Evolutionary conservation across 2,329 filamentous ascomycete genomes (phyloP).

Genomic region (Diaporthe ampelina): DNA sequence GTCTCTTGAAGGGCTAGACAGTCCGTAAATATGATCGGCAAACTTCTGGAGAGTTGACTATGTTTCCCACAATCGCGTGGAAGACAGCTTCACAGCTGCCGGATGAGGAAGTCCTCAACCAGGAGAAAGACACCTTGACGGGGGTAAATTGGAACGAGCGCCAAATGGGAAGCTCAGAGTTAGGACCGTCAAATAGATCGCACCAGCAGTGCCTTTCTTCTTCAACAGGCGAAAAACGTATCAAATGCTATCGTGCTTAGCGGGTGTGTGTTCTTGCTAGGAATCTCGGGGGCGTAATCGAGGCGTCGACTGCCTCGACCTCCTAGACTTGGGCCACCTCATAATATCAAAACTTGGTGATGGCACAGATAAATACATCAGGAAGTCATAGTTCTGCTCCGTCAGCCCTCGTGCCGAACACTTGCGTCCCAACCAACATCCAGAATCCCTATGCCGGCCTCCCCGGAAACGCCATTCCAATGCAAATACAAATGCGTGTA

Average conservation of each 20-base stretch:
- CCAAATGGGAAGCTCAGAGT: neutral
- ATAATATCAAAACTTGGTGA: neutral
- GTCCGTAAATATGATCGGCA: neutral
- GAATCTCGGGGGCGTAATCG: neutral
- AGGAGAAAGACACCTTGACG: neutral
- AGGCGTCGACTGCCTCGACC: neutral
- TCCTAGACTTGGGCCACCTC: neutral
- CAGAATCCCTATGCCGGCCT: neutral
- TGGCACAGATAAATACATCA: neutral
- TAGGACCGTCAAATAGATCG: neutral
- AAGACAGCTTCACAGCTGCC: neutral
- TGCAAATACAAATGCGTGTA: constrained; percentile 26
- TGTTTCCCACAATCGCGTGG: neutral
- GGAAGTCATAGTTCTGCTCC: neutral
- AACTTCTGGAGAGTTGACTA: neutral
- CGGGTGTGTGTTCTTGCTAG: neutral
- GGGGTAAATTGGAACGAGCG: neutral
- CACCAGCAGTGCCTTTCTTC: neutral
- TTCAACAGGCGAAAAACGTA: neutral
- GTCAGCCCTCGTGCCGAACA: neutral
- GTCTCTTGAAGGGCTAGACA: neutral
- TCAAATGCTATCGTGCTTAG: neutral
- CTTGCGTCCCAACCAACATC: neutral
- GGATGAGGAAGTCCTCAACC: neutral
- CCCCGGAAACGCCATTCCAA: constrained; percentile 33